These are phyloP conservation scores for Fusarium sp. DNA, from an alignment of 2,329 filamentous ascomycete species.

Conservation along the genomic window DNA sequence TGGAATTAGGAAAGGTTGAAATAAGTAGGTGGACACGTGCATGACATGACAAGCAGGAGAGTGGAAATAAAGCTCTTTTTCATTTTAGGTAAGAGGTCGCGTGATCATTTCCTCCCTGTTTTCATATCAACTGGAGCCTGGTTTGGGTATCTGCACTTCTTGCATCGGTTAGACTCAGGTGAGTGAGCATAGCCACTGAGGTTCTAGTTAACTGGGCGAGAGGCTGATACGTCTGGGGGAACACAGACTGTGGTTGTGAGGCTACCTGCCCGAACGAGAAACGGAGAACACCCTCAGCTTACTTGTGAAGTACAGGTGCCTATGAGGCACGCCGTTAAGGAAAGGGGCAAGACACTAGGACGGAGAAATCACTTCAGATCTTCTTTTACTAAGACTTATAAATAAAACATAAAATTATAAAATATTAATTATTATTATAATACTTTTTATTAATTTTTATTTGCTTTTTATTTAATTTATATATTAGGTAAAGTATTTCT, in stretches of 20 bases:
- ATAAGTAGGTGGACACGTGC: not conserved
- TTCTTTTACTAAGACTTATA: too few species aligned
- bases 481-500: too few species aligned
- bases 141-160: slow-evolving; percentile 13
- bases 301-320: too few species aligned
- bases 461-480: too few species aligned
- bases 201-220: slow-evolving; percentile 1
- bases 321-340: too few species aligned
- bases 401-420: too few species aligned
- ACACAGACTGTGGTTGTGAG: not conserved
- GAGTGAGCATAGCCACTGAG: not conserved
- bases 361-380: too few species aligned
- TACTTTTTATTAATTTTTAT: too few species aligned
- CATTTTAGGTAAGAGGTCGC: not conserved
- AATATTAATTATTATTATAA: too few species aligned
- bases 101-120: not conserved
- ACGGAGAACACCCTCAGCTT: too few species aligned
- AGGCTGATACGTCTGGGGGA: not conserved
- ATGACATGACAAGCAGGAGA: not conserved
- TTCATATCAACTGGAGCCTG: not conserved
- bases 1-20: not conserved
- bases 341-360: too few species aligned
- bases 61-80: not conserved
- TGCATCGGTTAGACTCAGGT: slow-evolving; percentile 9
- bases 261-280: too few species aligned